These are phyloP conservation scores for Arabidopsis lyrata DNA, from an alignment of 441 rosid species.

Conservation along the genomic window DNA sequence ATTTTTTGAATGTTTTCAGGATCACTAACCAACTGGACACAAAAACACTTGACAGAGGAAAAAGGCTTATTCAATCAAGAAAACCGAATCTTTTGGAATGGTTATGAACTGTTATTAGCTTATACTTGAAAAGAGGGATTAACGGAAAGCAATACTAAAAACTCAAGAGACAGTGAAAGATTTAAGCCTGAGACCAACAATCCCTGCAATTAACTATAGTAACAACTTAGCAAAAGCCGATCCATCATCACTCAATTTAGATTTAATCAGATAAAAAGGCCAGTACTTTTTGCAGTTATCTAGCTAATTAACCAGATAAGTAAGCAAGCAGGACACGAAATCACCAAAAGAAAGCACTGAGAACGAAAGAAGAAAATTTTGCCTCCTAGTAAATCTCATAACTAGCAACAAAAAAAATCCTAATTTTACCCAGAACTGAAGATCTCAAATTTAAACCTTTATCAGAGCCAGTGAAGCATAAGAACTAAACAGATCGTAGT, in stretches of 20 bases:
- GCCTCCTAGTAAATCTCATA: slow-evolving; percentile 2
- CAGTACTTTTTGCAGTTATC: neutral
- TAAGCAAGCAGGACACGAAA: neutral
- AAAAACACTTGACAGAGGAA: neutral
- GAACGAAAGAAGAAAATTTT: slow-evolving; percentile 8
- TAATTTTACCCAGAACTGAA: neutral
- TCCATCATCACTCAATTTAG: neutral
- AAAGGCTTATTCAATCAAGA: slow-evolving; percentile 11
- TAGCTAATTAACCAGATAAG: neutral
- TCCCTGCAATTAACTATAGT: neutral
- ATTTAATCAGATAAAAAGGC: neutral
- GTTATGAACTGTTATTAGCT: slow-evolving; percentile 17
- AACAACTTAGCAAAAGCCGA: neutral
- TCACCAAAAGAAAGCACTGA: slow-evolving; percentile 18
- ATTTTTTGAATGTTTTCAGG: slow-evolving; percentile 13
- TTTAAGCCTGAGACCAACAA: neutral
- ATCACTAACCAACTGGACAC: slow-evolving; percentile 1
- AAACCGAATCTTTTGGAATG: neutral
- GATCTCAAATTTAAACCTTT: slow-evolving; percentile 31
- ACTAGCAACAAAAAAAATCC: neutral
- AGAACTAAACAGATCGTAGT: neutral
- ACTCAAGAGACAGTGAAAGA: slow-evolving; percentile 13
- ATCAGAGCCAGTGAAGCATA: slow-evolving; percentile 20
- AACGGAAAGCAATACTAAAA: slow-evolving; percentile 6
- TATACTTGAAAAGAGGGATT: neutral